A percentile compares a stretch with the other conserved stretches of the same genome.
Evolutionary conservation across 2,329 filamentous ascomycete species (phyloP).

Genomic region (Fusarium marasasianum): DNA sequence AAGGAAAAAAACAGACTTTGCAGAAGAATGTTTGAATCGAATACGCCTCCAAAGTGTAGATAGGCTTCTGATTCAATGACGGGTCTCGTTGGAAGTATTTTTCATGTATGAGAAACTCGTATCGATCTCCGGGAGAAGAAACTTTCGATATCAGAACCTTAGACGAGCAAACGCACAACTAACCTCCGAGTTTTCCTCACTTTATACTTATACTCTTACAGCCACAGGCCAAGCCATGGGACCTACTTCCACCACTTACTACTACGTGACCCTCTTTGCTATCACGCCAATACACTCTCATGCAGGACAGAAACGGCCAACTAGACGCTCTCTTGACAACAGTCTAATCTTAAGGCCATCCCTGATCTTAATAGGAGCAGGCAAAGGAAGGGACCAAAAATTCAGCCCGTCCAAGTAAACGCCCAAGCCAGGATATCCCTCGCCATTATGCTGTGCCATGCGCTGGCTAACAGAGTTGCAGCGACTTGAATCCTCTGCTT

Average conservation of each 20-base stretch:
- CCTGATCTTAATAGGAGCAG: not conserved
- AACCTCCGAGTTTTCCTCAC: not conserved
- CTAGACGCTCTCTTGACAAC: not conserved
- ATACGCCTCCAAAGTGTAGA: not conserved
- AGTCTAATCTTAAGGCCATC: constrained; percentile 11
- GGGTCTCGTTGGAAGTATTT: not conserved
- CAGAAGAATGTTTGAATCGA: not conserved
- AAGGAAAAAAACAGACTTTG: not conserved
- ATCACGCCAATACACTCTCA: constrained; percentile 7
- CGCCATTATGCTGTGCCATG: constrained; percentile 27
- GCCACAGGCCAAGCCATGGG: constrained; percentile 3
- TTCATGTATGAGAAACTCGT: not conserved
- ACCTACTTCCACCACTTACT: not conserved
- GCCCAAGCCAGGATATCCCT: constrained; percentile 11
- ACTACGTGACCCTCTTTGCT: constrained; percentile 10
- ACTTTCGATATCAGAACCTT: constrained; percentile 1
- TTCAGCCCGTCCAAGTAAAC: constrained; percentile 34
- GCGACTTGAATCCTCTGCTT: constrained; percentile 7
- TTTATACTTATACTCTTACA: constrained; percentile 23
- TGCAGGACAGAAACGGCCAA: constrained; percentile 7
- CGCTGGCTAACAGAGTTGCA: constrained; percentile 10
- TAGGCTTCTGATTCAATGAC: not conserved
- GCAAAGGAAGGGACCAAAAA: not conserved
- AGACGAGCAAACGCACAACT: not conserved
- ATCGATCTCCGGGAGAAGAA: not conserved